Percentiles rank a stretch among this genome's conserved stretches.
Evolutionary conservation across 805 yeast species (phyloP).

Genomic region (Wickerhamomyces hampshirensis): DNA sequence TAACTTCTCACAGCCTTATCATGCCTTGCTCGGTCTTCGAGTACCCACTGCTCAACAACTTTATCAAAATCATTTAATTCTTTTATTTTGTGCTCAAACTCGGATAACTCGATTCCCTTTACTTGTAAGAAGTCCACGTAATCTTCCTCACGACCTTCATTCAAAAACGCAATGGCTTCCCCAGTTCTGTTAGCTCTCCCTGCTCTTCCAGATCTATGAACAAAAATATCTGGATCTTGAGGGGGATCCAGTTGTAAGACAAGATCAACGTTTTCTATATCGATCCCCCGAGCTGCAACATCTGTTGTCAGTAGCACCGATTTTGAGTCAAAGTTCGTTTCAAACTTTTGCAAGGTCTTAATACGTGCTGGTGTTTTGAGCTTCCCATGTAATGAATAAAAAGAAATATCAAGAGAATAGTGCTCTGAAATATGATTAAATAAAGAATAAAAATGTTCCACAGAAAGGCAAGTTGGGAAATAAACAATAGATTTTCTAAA

Average conservation of each 20-base stretch:
- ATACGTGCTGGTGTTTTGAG: constrained; percentile 74
- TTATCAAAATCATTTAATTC: constrained; percentile 15
- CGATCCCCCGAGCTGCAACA: constrained; percentile 98
- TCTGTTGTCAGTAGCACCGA: constrained; percentile 84
- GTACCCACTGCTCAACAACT: constrained; percentile 44
- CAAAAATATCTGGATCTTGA: constrained; percentile 82
- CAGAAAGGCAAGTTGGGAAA: constrained; percentile 86
- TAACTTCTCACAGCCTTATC: constrained; percentile 77
- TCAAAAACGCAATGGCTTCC: constrained; percentile 68
- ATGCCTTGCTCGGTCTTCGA: constrained; percentile 73
- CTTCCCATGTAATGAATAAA: constrained; percentile 88
- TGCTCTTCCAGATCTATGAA: constrained; percentile 93
- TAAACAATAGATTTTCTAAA: constrained; percentile 85
- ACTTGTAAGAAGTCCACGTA: constrained; percentile 78
- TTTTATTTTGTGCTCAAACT: constrained; percentile 25
- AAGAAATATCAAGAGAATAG: constrained; percentile 29
- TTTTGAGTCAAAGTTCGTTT: constrained; percentile 30
- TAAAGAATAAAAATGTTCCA: constrained; percentile 66
- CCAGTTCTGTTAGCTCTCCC: constrained; percentile 90
- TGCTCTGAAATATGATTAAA: constrained; percentile 36
- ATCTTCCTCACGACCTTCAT: constrained; percentile 73
- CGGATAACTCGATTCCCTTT: constrained; percentile 50
- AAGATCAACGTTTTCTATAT: constrained; percentile 89
- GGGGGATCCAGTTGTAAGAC: constrained; percentile 97
- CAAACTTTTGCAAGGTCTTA: constrained; percentile 62